Conservation (phyloP, 306 rosid genomes). For the Pyrus bretschneideri region DNA sequence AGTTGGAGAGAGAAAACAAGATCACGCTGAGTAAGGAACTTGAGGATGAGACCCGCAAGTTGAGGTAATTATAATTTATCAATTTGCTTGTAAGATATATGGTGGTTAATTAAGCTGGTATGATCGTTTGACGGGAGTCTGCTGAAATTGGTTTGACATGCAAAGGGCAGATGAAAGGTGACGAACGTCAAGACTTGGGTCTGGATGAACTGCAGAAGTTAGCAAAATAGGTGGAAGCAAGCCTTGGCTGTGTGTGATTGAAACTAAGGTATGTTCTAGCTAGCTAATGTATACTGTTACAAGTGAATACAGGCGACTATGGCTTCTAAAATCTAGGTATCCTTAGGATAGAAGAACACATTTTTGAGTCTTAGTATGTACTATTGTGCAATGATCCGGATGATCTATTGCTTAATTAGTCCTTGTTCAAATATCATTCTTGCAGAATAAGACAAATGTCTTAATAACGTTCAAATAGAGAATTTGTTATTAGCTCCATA, state of each 20-base stretch:
- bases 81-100: neutral
- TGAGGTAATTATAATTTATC: neutral
- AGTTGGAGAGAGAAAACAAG: conserved; percentile 13
- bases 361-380: neutral
- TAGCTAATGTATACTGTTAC: neutral
- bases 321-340: neutral
- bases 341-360: neutral
- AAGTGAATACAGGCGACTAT: neutral
- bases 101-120: neutral
- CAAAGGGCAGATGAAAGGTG: conserved; percentile 29
- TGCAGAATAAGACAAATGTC: neutral
- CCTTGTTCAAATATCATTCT: neutral
- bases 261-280: conserved; percentile 21
- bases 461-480: too few relatives aligned
- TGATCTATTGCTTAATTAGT: neutral
- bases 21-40: neutral
- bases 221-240: conserved; percentile 23
- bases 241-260: conserved; percentile 26
- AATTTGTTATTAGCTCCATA: neutral
- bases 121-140: neutral
- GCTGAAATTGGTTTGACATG: neutral
- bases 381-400: neutral
- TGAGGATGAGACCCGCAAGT: neutral
- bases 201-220: conserved; percentile 23
- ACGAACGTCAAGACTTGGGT: conserved; percentile 30